Evolutionary conservation across 148 eudicot genomes (phyloP), one percentile per base, ranked within the genome.

Genomic region (Camellia japonica): DNA sequence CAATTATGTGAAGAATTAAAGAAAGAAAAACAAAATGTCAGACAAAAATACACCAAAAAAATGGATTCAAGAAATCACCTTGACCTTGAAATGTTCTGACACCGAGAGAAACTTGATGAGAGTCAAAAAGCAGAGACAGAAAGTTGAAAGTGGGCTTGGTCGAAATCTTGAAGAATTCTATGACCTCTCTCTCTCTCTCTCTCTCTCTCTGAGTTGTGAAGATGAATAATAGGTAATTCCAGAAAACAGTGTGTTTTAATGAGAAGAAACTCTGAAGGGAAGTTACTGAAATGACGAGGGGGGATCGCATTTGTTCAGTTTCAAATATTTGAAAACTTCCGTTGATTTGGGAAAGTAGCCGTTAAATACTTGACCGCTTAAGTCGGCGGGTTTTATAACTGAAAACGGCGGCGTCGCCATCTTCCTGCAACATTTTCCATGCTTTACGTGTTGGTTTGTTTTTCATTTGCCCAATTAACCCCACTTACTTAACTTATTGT

Each of bases 221-320:
- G 47, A 15, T 15, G 43, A 67, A 44, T 6, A 11, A 19, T 49
- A 2, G 5, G 42, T 3, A 66, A 63, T 11, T 6, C 6, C 13
- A 38, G 14, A 41, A 67, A 14, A 20, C 9, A 67, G 13, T 11
- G 46, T 23, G 12, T 41, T 9, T 2, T 15, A 11, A 67, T 11
- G 16, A 42, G 71, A 67, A 55, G 13, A 11, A 55, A 55, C 58
- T 7, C 58, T 55, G 58, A 2, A 55, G 11, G 58, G 2, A 9
- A 7, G 3, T 55, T 55, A 55, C 6, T 23, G 43, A 3, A 73
- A 14, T 30, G 68, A 12, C 47, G 15, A 3, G 65, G 18, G 47
- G 47, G 8, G 42, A 60, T 75, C 55, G 78, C 78, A 41, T 60
- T 42, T 46, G 51, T 59, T 74, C 30, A 13, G 54, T 42, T 75